Conservation (phyloP, 1,284 basidiomycete species). For the Hymenochaete sp. region DNA sequence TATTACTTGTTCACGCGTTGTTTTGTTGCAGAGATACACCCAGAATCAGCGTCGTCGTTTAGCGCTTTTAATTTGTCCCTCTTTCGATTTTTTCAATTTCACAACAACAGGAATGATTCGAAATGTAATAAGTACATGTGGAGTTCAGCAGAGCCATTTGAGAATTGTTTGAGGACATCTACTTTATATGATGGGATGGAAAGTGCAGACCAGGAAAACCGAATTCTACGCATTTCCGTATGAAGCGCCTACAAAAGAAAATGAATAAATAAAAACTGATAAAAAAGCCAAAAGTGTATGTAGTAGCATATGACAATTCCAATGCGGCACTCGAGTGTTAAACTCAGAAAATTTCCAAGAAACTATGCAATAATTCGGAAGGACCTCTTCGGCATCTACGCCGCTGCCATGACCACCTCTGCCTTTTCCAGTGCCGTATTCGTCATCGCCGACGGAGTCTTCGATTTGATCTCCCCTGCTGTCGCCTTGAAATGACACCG, state of each 20-base stretch:
- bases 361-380: no score
- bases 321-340: background rate
- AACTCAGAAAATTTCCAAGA: background rate
- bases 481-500: slow-evolving; percentile 37
- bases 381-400: no score
- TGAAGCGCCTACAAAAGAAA: background rate
- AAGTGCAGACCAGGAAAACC: background rate
- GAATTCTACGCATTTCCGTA: background rate
- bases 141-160: background rate
- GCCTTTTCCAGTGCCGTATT: slow-evolving; percentile 13
- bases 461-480: slow-evolving; percentile 16
- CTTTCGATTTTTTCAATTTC: background rate
- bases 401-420: slow-evolving; percentile 21
- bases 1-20: background rate
- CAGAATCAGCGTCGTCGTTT: no score
- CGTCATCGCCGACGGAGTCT: slow-evolving; percentile 4
- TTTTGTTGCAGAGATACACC: background rate
- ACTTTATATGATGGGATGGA: background rate
- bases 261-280: background rate
- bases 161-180: background rate
- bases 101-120: background rate
- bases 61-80: no score
- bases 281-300: background rate
- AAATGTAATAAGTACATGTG: background rate
- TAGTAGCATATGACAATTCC: background rate